Evolutionary conservation across 2,329 filamentous ascomycete genomes (phyloP).

Genomic region (Sclerotinia spermophila): DNA sequence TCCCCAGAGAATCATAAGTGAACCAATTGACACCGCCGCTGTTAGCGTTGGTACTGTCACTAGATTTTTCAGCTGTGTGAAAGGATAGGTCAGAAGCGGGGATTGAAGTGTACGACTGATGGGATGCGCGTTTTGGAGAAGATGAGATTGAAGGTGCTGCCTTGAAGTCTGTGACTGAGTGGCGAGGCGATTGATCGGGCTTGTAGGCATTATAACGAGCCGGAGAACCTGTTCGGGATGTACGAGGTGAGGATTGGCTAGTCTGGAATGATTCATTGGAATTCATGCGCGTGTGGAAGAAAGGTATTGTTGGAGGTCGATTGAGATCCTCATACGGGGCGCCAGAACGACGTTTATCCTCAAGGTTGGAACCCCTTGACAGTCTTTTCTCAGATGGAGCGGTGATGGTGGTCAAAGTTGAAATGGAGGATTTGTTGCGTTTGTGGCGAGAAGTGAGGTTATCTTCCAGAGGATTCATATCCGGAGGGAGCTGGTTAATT

Average conservation of each 20-base stretch:
- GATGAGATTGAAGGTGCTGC: conserved; percentile 41
- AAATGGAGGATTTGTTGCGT: conserved; percentile 58
- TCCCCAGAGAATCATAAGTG: conserved; percentile 34
- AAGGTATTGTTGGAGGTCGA: conserved; percentile 62
- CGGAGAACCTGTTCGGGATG: conserved; percentile 54
- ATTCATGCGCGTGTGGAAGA: conserved; percentile 70
- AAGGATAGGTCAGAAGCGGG: conserved; percentile 37
- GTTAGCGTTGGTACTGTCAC: not conserved
- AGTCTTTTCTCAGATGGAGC: conserved; percentile 55
- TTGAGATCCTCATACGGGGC: conserved; percentile 45
- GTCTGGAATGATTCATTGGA: conserved; percentile 56
- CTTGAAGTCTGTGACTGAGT: conserved; percentile 46
- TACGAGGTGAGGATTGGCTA: conserved; percentile 49
- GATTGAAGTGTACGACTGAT: conserved; percentile 50
- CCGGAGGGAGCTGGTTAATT: conserved; percentile 78
- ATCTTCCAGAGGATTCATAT: conserved; percentile 91
- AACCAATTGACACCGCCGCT: conserved; percentile 30
- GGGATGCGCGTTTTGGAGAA: conserved; percentile 42
- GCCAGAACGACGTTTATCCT: conserved; percentile 44
- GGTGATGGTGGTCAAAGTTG: conserved; percentile 37
- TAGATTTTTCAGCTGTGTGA: conserved; percentile 11
- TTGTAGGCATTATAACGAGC: conserved; percentile 50
- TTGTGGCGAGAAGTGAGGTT: conserved; percentile 81
- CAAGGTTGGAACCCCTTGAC: conserved; percentile 41
- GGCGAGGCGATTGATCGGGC: conserved; percentile 46